These are phyloP conservation scores for Coemansia sp. DNA, from an alignment of 192 early-diverging fungal genomes.

Conservation along the genomic window DNA sequence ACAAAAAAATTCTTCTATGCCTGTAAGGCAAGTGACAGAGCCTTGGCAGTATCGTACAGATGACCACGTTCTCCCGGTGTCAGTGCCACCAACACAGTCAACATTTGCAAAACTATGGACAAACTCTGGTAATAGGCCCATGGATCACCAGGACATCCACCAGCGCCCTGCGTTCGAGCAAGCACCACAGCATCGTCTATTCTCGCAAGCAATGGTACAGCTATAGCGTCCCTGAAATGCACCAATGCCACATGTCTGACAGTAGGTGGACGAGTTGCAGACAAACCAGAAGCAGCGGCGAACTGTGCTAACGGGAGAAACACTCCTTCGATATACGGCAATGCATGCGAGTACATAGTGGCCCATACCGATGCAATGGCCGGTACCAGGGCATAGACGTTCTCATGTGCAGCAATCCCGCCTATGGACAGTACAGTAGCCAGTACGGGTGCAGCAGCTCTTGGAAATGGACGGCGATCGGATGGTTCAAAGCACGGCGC, in stretches of 20 bases:
- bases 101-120: conserved; percentile 32
- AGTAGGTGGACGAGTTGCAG: too few relatives aligned
- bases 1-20: conserved; percentile 12
- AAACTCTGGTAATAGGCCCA: conserved; percentile 1
- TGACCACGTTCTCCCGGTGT: conserved; percentile 35
- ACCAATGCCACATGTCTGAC: conserved; percentile 31
- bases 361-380: conserved; percentile 78
- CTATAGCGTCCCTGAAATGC: conserved; percentile 38
- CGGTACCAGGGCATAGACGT: conserved; percentile 64
- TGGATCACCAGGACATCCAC: background rate
- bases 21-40: conserved; percentile 23
- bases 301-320: conserved; percentile 69
- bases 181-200: conserved; percentile 19
- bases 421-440: conserved; percentile 51
- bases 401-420: conserved; percentile 22
- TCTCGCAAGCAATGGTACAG: conserved; percentile 26
- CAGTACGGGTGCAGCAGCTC: conserved; percentile 15
- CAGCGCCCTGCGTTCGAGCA: conserved; percentile 1
- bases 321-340: conserved; percentile 85
- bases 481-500: conserved; percentile 32
- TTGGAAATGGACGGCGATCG: too few relatives aligned
- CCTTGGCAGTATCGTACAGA: conserved; percentile 26
- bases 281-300: background rate
- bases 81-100: conserved; percentile 34
- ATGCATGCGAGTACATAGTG: conserved; percentile 75